These are phyloP conservation scores for Capronia americana DNA, from an alignment of 2,329 filamentous ascomycete genomes.

Conservation along the genomic window DNA sequence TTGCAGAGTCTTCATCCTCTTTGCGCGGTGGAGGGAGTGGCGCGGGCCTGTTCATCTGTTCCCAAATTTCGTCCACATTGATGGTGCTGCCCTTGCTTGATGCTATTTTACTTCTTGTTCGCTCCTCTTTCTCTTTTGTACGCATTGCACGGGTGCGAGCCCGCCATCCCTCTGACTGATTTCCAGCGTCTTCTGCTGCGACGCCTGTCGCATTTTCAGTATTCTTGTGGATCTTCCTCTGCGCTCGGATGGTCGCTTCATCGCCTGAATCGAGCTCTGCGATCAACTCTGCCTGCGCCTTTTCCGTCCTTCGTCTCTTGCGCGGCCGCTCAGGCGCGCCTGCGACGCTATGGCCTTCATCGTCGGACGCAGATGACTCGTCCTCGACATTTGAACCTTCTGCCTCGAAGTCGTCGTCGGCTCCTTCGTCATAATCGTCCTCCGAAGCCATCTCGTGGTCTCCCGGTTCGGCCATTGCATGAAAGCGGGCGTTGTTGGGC, in stretches of 20 bases:
- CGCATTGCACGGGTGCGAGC: slow-evolving; percentile 62
- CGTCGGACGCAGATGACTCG: slow-evolving; percentile 28
- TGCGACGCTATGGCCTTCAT: slow-evolving; percentile 21
- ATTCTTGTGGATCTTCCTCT: slow-evolving; percentile 46
- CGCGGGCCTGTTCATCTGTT: slow-evolving; percentile 54
- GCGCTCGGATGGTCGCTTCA: slow-evolving; percentile 61
- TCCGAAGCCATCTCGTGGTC: slow-evolving; percentile 26
- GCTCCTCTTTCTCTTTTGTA: slow-evolving; percentile 55
- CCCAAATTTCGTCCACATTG: slow-evolving; percentile 63
- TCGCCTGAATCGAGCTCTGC: slow-evolving; percentile 62
- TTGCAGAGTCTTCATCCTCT: slow-evolving; percentile 24
- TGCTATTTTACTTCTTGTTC: slow-evolving; percentile 55
- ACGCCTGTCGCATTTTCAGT: slow-evolving; percentile 46
- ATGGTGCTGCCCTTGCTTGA: slow-evolving; percentile 59
- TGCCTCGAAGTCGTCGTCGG: slow-evolving; percentile 40
- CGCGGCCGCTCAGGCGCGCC: slow-evolving; percentile 20
- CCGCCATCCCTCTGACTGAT: slow-evolving; percentile 38
- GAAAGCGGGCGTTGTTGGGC: neutral
- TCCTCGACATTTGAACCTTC: slow-evolving; percentile 26
- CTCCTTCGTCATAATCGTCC: slow-evolving; percentile 41
- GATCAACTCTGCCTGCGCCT: slow-evolving; percentile 38
- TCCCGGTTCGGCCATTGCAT: slow-evolving; percentile 25
- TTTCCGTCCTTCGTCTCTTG: slow-evolving; percentile 36
- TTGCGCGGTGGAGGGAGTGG: slow-evolving; percentile 26
- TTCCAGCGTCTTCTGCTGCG: slow-evolving; percentile 45